Evolutionary conservation across 2,329 filamentous ascomycete species (phyloP).

Genomic region (Hymenoscyphus infarciens): DNA sequence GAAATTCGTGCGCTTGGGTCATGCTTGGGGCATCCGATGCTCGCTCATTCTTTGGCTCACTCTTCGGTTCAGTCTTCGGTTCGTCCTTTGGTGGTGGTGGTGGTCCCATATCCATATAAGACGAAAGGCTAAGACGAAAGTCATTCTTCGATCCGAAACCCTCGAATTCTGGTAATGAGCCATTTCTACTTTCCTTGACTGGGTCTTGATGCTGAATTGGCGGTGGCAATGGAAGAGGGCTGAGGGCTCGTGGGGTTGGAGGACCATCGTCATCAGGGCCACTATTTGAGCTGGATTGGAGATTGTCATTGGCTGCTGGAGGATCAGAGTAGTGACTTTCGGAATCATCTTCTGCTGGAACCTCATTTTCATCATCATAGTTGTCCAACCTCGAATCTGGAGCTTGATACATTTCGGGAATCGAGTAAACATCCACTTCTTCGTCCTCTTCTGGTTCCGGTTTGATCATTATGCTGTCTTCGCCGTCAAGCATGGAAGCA

Average conservation of each 20-base stretch:
- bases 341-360: conserved; percentile 23
- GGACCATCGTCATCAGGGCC: conserved; percentile 46
- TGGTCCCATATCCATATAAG: conserved; percentile 55
- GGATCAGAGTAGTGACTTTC: conserved; percentile 51
- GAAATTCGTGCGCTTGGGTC: conserved; percentile 28
- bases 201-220: conserved; percentile 14
- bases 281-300: conserved; percentile 25
- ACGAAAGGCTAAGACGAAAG: conserved; percentile 51
- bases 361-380: conserved; percentile 12
- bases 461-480: conserved; percentile 65
- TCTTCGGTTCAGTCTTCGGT: not conserved
- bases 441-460: conserved; percentile 56
- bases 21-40: conserved; percentile 23
- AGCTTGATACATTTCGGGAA: conserved; percentile 62
- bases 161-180: conserved; percentile 44
- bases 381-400: conserved; percentile 42
- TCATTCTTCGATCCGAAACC: conserved; percentile 47
- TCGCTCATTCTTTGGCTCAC: conserved; percentile 25
- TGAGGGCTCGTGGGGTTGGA: conserved; percentile 48
- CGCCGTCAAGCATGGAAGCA: conserved; percentile 43
- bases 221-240: conserved; percentile 34
- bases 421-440: conserved; percentile 61
- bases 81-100: conserved; percentile 35
- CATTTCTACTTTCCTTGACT: conserved; percentile 23
- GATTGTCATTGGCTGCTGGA: conserved; percentile 24